Evolutionary conservation across 345 rosid species (phyloP), one percentile per base, ranked within the genome.

Genomic region (Rhizophora mangle): DNA sequence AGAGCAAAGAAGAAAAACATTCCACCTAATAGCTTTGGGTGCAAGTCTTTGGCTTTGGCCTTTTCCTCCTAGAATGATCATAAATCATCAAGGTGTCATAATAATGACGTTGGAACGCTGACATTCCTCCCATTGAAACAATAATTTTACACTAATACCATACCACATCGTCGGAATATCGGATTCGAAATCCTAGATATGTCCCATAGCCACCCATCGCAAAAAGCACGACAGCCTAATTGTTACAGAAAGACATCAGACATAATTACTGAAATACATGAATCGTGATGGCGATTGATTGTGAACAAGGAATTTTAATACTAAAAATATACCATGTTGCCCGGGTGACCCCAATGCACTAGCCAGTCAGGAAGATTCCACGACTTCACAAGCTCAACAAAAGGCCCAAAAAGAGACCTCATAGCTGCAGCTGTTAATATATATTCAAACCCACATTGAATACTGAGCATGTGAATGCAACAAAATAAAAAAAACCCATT

Each of bases 161-260:
- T 79, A 91, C 98, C 89, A 85, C 74, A 74, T 88, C 86, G 63
- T 88, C 87, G 4, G 99, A 86, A 75, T 66, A 87, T 21, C 87
- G 87, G 67, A 92, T 86, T 66, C 89, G 87, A 67, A 88, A 95
- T 65, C 97, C 99, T 52, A 95, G 82, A 74, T 88, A 95, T 22
- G 97, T 91, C 66, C 99, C 96, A 51, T 90, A 89, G 16, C 99
- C 97, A 21, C 97, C 99, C 97, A 92, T 95, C 29, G 97, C 97
- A 70, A 95, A 88, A 65, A 95, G 97, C 71, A 95, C 97, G 0
- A 95, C 96, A 6, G 96, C 99, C 96, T 95, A 55, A 69, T 34
- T 70, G 52, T 43, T 22, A 39, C n/a, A 67, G 16, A 15, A 69
- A 43, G 49, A 34, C 61, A 56, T 11, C 37, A 51, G 22, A 30